Conservation (phyloP, 2,329 filamentous ascomycete species). For the Alternaria novae-zelandiae region DNA sequence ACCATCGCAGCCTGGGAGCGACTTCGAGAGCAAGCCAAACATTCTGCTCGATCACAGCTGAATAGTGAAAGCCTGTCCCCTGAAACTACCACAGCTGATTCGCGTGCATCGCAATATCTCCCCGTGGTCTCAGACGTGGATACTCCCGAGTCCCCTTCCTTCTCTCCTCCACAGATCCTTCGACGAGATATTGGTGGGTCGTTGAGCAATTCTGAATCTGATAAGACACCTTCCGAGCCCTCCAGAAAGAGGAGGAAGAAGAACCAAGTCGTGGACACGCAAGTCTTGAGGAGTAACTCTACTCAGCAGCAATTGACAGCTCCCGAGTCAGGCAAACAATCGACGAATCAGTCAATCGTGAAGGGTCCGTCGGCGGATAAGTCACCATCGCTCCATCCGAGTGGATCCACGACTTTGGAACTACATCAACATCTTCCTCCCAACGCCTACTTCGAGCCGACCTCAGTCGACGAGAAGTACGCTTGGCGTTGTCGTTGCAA, state of each 20-base stretch:
- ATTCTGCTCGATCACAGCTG: neutral
- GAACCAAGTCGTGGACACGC: neutral
- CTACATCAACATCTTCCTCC: slow-evolving; percentile 25
- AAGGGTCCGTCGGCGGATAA: neutral
- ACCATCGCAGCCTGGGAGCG: neutral
- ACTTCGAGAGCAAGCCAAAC: neutral
- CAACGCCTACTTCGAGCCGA: slow-evolving; percentile 27
- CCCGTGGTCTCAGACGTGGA: neutral
- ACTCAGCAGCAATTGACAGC: neutral
- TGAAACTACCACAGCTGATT: neutral
- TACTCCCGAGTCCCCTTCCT: neutral
- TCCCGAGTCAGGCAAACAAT: neutral
- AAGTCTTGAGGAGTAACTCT: neutral
- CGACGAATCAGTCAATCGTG: neutral
- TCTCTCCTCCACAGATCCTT: neutral
- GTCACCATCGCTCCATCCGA: slow-evolving; percentile 7
- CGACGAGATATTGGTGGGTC: neutral
- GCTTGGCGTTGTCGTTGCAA: slow-evolving; percentile 38
- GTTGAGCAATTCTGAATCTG: neutral
- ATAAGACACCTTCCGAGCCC: neutral
- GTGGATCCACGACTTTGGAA: slow-evolving; percentile 26
- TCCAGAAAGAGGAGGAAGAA: neutral
- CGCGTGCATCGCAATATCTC: neutral
- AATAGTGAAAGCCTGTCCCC: neutral
- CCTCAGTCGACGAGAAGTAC: slow-evolving; percentile 14